A percentile compares a stretch with the other conserved stretches of the same genome.
These are phyloP conservation scores for Phaeophleospora eucalypticola DNA, from an alignment of 2,329 filamentous ascomycete genomes.

Conservation along the genomic window DNA sequence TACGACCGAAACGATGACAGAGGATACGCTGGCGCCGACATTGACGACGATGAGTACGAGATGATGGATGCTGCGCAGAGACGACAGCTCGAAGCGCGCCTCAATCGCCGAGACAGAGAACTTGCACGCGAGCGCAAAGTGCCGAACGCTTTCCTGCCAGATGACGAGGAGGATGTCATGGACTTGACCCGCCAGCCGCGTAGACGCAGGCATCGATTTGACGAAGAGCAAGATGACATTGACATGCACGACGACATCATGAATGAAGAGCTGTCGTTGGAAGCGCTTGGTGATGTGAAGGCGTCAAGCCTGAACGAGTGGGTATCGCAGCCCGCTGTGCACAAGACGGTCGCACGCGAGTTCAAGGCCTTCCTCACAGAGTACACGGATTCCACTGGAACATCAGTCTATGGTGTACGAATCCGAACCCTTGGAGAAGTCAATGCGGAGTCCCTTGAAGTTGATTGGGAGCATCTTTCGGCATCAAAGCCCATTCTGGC, in stretches of 20 bases:
- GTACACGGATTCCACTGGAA: constrained; percentile 83
- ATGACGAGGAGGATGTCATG: constrained; percentile 75
- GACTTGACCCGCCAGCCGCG: constrained; percentile 83
- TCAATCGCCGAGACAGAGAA: constrained; percentile 71
- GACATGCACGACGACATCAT: constrained; percentile 90
- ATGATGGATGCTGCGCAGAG: constrained; percentile 63
- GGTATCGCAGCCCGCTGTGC: constrained; percentile 85
- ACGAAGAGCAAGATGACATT: constrained; percentile 85
- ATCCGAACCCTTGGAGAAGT: constrained; percentile 95
- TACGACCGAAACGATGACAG: constrained; percentile 53
- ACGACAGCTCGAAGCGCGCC: constrained; percentile 66
- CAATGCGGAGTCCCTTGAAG: constrained; percentile 92
- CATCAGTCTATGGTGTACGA: constrained; percentile 89
- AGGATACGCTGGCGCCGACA: constrained; percentile 63
- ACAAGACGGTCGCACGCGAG: constrained; percentile 88
- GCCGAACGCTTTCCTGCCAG: constrained; percentile 69
- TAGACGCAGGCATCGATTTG: constrained; percentile 81
- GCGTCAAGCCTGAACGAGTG: constrained; percentile 90
- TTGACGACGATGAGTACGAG: constrained; percentile 77
- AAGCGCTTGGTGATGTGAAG: constrained; percentile 89
- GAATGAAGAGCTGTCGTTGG: constrained; percentile 89
- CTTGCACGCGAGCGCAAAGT: constrained; percentile 63
- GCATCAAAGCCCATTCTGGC: constrained; percentile 88
- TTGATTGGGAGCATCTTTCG: constrained; percentile 89
- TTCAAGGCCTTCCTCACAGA: constrained; percentile 98